Percentiles rank a stretch among this genome's conserved stretches.
Conservation (phyloP, 164 flowering plant species). For the Liquidambar formosana region DNA sequence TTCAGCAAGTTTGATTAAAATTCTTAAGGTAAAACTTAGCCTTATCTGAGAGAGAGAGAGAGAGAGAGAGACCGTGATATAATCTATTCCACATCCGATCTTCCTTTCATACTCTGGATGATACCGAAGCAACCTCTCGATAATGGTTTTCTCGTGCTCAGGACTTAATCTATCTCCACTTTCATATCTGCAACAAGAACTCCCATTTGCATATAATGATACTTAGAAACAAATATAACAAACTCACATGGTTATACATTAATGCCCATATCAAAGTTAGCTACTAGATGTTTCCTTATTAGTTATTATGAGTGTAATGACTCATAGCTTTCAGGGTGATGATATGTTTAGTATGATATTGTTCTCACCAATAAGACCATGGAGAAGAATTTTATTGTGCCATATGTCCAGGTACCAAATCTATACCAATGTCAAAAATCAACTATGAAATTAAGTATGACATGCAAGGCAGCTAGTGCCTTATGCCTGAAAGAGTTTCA, state of each 20-base stretch:
- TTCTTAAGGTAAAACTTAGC: background rate
- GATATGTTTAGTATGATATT: background rate
- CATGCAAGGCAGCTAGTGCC: background rate
- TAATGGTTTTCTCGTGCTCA: constrained; percentile 71
- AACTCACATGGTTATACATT: background rate
- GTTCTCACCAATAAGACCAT: too few species aligned
- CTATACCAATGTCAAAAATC: background rate
- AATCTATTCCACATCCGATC: constrained; percentile 85
- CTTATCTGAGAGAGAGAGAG: constrained; percentile 6
- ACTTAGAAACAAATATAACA: background rate
- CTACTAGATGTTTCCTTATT: background rate
- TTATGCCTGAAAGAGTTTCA: background rate
- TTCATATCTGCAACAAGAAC: constrained; percentile 54
- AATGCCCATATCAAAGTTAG: background rate
- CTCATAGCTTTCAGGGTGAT: background rate
- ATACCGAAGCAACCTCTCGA: constrained; percentile 77
- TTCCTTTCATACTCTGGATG: constrained; percentile 84
- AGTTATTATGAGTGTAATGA: background rate
- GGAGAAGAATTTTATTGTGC: too few species aligned
- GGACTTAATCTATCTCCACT: constrained; percentile 70
- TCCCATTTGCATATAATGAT: background rate
- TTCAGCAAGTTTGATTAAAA: background rate
- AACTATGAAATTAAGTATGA: background rate
- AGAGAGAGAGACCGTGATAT: constrained; percentile 61
- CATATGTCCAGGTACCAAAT: background rate